Evolutionary conservation across 257 asterid genomes (phyloP).

Genomic region (Rhazya stricta): DNA sequence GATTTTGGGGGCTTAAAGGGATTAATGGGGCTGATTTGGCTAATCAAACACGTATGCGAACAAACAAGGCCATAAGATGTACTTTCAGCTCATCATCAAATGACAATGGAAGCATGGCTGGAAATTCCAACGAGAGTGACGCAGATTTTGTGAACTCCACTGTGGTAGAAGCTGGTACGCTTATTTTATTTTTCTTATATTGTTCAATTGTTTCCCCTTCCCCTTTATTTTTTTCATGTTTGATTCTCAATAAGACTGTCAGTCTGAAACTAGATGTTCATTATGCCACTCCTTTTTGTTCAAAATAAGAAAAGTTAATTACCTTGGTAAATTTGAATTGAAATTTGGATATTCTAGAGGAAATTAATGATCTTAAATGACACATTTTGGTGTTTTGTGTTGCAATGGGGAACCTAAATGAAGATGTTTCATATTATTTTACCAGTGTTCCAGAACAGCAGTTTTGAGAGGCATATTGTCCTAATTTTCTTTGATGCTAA

Average conservation of each 20-base stretch:
- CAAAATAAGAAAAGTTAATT: background rate
- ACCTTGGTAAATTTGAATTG: background rate
- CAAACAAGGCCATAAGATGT: slow-evolving; percentile 36
- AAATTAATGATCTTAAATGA: background rate
- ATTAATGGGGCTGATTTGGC: slow-evolving; percentile 22
- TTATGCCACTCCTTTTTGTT: background rate
- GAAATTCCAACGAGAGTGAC: slow-evolving; percentile 61
- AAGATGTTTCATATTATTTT: background rate
- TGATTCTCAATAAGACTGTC: background rate
- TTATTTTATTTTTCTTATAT: background rate
- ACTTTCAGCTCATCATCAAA: slow-evolving; percentile 84
- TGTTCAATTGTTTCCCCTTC: background rate
- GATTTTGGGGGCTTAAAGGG: slow-evolving; percentile 52
- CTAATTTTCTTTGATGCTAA: background rate
- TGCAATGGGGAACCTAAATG: background rate
- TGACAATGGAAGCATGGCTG: slow-evolving; percentile 87
- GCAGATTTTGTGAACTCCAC: slow-evolving; percentile 83
- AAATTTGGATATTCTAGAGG: background rate
- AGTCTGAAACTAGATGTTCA: background rate
- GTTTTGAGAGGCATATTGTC: background rate
- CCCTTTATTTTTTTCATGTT: background rate
- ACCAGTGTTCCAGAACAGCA: background rate
- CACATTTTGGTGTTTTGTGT: background rate
- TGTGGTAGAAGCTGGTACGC: slow-evolving; percentile 86
- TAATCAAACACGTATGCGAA: slow-evolving; percentile 23